Evolutionary conservation across 2,329 filamentous ascomycete genomes (phyloP).

Genomic region (Monilinia fructigena): DNA sequence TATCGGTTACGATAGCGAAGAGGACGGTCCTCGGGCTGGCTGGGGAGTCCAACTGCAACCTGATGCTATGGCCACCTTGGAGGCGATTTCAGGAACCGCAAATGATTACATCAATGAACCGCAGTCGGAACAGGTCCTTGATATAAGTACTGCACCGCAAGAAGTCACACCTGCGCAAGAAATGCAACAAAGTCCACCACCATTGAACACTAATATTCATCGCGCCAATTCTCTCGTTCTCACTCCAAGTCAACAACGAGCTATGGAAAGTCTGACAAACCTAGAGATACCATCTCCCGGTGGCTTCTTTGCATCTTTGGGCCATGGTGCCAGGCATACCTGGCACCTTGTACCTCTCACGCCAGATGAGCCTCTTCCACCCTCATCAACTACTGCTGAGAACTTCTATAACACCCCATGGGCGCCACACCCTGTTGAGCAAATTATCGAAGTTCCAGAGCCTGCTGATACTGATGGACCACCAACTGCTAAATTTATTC

Average conservation of each 20-base stretch:
- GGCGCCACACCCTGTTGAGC: constrained; percentile 60
- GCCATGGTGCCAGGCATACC: constrained; percentile 71
- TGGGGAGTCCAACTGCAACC: constrained; percentile 70
- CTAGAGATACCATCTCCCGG: constrained; percentile 89
- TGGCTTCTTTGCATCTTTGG: constrained; percentile 86
- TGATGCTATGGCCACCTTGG: constrained; percentile 75
- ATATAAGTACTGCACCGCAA: constrained; percentile 41
- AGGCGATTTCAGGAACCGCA: constrained; percentile 65
- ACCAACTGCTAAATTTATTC: constrained; percentile 59
- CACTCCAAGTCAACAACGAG: constrained; percentile 54
- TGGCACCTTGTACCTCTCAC: constrained; percentile 67
- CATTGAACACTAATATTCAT: constrained; percentile 47
- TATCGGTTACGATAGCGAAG: constrained; percentile 55
- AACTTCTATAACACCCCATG: constrained; percentile 88
- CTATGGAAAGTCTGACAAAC: constrained; percentile 70
- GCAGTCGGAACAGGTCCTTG: constrained; percentile 55
- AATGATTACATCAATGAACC: constrained; percentile 61
- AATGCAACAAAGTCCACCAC: constrained; percentile 54
- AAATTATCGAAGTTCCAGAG: constrained; percentile 58
- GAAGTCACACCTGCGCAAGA: constrained; percentile 46
- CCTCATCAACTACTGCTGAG: constrained; percentile 88
- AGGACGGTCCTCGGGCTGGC: constrained; percentile 62
- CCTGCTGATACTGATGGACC: constrained; percentile 57
- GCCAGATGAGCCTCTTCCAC: constrained; percentile 57
- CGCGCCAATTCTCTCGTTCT: constrained; percentile 43